Evolutionary conservation across 78 protist species (phyloP).

Genomic region (Tieghemostelium lacteum): DNA sequence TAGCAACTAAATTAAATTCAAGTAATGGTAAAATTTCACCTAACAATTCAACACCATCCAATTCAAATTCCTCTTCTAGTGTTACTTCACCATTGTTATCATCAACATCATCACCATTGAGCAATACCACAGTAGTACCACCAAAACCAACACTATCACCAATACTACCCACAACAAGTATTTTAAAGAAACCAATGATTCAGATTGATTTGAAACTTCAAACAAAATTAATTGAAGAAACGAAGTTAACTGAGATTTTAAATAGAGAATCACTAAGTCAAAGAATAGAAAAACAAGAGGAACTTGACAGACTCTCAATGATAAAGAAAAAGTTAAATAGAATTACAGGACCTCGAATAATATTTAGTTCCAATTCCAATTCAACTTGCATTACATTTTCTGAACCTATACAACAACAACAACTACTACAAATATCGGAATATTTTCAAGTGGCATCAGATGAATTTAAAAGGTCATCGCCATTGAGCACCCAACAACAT

Average conservation of each 20-base stretch:
- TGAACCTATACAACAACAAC: conserved; percentile 27
- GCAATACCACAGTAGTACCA: background rate
- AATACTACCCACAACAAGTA: background rate
- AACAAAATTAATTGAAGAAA: conserved; percentile 33
- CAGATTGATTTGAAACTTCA: background rate
- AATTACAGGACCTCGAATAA: conserved; percentile 49
- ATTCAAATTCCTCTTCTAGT: conserved; percentile 18
- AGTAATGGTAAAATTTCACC: conserved; percentile 1
- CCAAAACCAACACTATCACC: background rate
- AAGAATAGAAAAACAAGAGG: conserved; percentile 44
- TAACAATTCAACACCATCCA: background rate
- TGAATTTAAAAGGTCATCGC: background rate
- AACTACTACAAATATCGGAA: background rate
- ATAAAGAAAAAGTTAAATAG: conserved; percentile 8
- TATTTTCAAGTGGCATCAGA: background rate
- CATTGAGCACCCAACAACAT: background rate
- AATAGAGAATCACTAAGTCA: conserved; percentile 41
- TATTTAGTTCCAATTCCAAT: background rate
- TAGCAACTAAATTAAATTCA: background rate
- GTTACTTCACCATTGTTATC: conserved; percentile 5
- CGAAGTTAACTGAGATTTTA: conserved; percentile 37
- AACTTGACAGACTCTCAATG: background rate
- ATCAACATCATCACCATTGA: conserved; percentile 11
- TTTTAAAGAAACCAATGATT: background rate
- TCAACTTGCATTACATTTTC: conserved; percentile 41